A percentile compares a stretch with the other conserved stretches of the same genome.
phyloP scores from a whole-genome alignment of 129 eudicot genomes.

The Artemisia annua region DNA sequence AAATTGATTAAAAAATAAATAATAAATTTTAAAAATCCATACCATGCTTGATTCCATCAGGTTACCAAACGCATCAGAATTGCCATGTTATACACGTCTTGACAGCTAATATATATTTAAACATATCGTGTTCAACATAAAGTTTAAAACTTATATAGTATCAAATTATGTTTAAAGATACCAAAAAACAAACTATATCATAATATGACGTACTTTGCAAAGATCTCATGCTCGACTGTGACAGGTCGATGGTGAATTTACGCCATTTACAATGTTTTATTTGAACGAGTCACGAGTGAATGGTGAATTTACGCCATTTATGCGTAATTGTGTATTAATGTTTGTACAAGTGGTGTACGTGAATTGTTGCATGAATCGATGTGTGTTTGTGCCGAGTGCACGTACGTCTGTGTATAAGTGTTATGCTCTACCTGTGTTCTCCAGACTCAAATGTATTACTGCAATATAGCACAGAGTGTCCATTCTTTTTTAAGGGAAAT shows the following conservation, averaged over 20 bases:
- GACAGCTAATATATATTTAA: conserved; percentile 18
- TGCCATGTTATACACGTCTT: conserved; percentile 33
- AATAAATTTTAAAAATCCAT: background rate
- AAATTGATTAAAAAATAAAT: background rate
- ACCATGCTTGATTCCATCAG: conserved; percentile 9
- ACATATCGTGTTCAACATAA: background rate
- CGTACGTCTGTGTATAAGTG: too few species aligned
- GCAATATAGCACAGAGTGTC: too few species aligned
- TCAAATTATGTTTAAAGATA: too few species aligned
- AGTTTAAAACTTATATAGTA: too few species aligned
- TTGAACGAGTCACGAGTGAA: background rate
- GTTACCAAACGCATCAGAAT: conserved; percentile 25
- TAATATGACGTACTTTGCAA: background rate
- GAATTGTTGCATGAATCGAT: too few species aligned
- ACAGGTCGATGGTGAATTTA: background rate
- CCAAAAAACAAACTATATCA: conserved; percentile 4
- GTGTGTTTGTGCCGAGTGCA: too few species aligned
- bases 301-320: too few species aligned
- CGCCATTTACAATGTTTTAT: background rate
- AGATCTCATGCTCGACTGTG: background rate
- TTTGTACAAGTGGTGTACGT: too few species aligned
- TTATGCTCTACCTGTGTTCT: too few species aligned
- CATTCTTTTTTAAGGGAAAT: too few species aligned
- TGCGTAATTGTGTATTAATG: too few species aligned
- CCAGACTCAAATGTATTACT: too few species aligned